A percentile compares a stretch with the other conserved stretches of the same genome.
These are phyloP conservation scores for Tolypocladium sp. DNA, from an alignment of 2,329 filamentous ascomycete species.

Conservation along the genomic window DNA sequence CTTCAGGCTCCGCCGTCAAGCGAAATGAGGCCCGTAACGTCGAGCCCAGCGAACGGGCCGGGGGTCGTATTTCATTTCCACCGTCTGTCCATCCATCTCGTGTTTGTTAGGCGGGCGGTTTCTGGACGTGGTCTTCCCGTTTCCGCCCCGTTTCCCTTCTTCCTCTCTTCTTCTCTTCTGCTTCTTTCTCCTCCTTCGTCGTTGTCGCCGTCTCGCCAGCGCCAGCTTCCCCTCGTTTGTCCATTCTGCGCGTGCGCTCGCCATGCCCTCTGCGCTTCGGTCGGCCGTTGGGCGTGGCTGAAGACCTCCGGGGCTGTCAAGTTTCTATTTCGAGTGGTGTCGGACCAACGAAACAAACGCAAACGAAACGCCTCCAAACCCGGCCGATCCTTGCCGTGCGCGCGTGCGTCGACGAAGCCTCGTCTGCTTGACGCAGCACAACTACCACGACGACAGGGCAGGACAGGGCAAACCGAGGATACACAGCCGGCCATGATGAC, in stretches of 20 bases:
- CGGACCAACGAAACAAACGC: constrained; percentile 3
- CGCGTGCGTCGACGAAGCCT: not conserved
- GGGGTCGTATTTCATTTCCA: not conserved
- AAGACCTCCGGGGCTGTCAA: constrained; percentile 2
- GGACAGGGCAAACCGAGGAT: not conserved
- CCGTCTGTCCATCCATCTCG: not conserved
- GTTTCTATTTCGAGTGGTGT: not conserved
- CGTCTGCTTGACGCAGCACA: not conserved
- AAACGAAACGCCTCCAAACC: not conserved
- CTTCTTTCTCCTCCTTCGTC: not conserved
- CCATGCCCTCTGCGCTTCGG: constrained; percentile 8
- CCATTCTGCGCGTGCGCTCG: constrained; percentile 6
- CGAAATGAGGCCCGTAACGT: constrained; percentile 11
- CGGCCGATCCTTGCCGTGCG: not conserved
- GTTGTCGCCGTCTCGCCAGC: not conserved
- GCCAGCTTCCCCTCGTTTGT: constrained; percentile 2
- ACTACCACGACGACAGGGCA: not conserved
- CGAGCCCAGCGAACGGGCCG: not conserved
- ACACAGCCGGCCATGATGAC: constrained; percentile 3
- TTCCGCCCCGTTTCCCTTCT: not conserved
- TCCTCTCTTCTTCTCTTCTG: not conserved
- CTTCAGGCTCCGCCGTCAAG: constrained; percentile 6
- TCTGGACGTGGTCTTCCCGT: not conserved
- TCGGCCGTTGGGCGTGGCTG: constrained; percentile 7
- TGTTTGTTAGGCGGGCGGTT: not conserved